phyloP scores from a whole-genome alignment of 2,329 filamentous ascomycete genomes.

The Berkeleyomyces basicola region DNA sequence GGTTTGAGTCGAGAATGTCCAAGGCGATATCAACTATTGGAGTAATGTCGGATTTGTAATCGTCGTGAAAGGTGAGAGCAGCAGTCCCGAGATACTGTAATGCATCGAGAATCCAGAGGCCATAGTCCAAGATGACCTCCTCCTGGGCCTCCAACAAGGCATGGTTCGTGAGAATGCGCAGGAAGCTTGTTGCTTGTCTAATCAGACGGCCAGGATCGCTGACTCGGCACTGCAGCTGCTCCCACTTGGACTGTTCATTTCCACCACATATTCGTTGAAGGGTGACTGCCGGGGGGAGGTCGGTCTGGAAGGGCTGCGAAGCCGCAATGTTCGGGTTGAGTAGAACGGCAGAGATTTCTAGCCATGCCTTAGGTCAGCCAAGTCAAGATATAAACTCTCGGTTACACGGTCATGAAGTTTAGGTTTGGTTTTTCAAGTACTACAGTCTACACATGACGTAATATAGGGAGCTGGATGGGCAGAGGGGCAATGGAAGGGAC shows the following conservation, averaged over 20 bases:
- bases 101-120: conserved; percentile 34
- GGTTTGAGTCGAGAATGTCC: conserved; percentile 19
- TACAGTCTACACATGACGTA: neutral
- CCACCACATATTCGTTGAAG: conserved; percentile 21
- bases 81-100: conserved; percentile 27
- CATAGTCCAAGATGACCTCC: conserved; percentile 22
- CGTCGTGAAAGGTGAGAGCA: conserved; percentile 24
- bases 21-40: conserved; percentile 24
- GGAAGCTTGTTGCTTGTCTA: conserved; percentile 29
- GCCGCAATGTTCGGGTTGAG: conserved; percentile 6
- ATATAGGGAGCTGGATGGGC: neutral
- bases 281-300: conserved; percentile 25
- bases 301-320: conserved; percentile 16
- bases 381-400: neutral
- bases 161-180: conserved; percentile 28
- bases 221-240: conserved; percentile 26
- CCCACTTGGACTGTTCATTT: conserved; percentile 16
- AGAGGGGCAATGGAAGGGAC: neutral
- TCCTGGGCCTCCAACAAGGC: conserved; percentile 21
- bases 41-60: conserved; percentile 20
- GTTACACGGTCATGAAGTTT: neutral
- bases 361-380: neutral
- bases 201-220: conserved; percentile 27
- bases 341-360: conserved; percentile 12
- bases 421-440: neutral